These are phyloP conservation scores for Prunus mira DNA, from an alignment of 306 rosid species.

Conservation along the genomic window DNA sequence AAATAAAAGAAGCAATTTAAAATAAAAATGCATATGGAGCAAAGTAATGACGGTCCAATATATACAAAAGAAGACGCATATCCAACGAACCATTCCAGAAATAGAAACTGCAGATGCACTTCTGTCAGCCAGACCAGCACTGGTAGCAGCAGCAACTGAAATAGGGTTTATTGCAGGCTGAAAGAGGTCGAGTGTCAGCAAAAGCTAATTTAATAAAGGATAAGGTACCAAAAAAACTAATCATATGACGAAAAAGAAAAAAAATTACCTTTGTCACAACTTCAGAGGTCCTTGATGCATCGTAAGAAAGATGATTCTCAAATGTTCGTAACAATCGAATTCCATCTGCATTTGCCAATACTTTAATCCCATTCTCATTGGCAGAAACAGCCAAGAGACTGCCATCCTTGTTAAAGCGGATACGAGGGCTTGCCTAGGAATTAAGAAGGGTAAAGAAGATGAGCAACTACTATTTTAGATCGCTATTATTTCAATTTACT, in stretches of 20 bases:
- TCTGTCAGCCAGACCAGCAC: slow-evolving; percentile 76
- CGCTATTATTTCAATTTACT: slow-evolving; percentile 8
- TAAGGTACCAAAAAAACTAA: background rate
- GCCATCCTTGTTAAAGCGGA: slow-evolving; percentile 98
- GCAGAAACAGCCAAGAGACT: slow-evolving; percentile 88
- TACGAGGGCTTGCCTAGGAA: slow-evolving; percentile 86
- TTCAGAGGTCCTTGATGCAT: slow-evolving; percentile 75
- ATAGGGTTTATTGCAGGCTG: slow-evolving; percentile 83
- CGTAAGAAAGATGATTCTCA: slow-evolving; percentile 73
- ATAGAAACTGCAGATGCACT: slow-evolving; percentile 64
- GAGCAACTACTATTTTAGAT: slow-evolving; percentile 19
- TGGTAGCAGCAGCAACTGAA: slow-evolving; percentile 66
- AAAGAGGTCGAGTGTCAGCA: slow-evolving; percentile 22
- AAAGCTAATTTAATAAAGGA: slow-evolving; percentile 9
- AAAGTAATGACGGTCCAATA: background rate
- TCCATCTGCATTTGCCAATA: slow-evolving; percentile 80
- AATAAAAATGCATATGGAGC: background rate
- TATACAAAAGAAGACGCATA: background rate
- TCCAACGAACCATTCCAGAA: slow-evolving; percentile 73
- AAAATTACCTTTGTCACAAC: slow-evolving; percentile 74
- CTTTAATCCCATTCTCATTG: slow-evolving; percentile 82
- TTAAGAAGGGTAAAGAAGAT: slow-evolving; percentile 28
- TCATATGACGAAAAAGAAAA: background rate
- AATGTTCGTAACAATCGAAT: slow-evolving; percentile 50
- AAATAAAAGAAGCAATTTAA: background rate